phyloP scores from a whole-genome alignment of 495 filamentous ascomycete genomes.

The Penicillium odoratum region DNA sequence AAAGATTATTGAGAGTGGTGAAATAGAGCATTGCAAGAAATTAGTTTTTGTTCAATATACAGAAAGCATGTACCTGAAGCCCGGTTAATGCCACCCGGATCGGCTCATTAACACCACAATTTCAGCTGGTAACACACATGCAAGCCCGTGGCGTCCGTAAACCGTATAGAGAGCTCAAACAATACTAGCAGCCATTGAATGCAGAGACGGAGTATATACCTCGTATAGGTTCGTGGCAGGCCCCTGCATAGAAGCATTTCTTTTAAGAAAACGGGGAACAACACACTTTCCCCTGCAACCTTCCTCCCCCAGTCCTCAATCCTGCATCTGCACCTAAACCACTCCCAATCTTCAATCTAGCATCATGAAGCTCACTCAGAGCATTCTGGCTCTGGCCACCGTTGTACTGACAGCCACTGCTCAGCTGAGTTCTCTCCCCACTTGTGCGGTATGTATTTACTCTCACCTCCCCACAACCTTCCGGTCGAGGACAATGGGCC shows the following conservation, averaged over 20 bases:
- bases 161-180: neutral
- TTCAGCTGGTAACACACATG: neutral
- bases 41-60: too few species aligned
- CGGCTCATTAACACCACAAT: neutral
- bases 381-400: conserved; percentile 31
- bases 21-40: too few species aligned
- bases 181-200: neutral
- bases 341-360: conserved; percentile 1
- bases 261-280: neutral
- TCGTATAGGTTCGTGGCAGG: neutral
- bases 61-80: too few species aligned
- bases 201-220: neutral
- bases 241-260: neutral
- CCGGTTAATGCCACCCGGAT: neutral
- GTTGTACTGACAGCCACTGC: conserved; percentile 39
- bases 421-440: conserved; percentile 46
- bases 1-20: too few species aligned
- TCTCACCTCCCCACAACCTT: too few species aligned
- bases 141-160: neutral
- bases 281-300: conserved; percentile 4
- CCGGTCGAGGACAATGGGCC: too few species aligned
- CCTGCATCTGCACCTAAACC: neutral
- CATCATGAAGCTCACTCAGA: conserved; percentile 42
- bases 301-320: neutral
- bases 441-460: conserved; percentile 43